phyloP scores from a whole-genome alignment of 768 basidiomycete species.

The Rhizopogon salebrosus region DNA sequence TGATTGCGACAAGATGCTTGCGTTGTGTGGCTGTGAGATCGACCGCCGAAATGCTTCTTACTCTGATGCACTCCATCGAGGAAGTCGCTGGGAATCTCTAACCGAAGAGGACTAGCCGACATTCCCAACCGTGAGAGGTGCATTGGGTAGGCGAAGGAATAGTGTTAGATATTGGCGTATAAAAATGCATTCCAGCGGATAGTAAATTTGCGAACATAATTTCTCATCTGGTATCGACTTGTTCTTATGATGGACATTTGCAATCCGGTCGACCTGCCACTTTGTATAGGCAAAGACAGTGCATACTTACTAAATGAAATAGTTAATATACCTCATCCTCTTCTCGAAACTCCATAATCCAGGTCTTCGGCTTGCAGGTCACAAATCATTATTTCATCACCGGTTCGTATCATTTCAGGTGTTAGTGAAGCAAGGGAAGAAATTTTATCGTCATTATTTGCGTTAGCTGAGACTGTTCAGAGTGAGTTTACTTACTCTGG shows the following conservation, averaged over 20 bases:
- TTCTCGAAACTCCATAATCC: not conserved
- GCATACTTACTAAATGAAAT: not conserved
- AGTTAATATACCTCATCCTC: not conserved
- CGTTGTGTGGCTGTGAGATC: not conserved
- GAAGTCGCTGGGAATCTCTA: not conserved
- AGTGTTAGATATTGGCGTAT: no score
- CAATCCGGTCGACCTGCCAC: not conserved
- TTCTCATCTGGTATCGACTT: not conserved
- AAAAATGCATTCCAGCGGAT: not conserved
- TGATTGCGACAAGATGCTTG: not conserved
- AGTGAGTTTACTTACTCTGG: no score
- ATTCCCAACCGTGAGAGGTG: no score
- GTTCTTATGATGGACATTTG: not conserved
- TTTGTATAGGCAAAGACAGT: not conserved
- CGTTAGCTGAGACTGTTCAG: no score
- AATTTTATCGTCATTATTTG: not conserved
- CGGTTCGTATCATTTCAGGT: not conserved
- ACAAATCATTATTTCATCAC: not conserved
- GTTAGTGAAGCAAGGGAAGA: not conserved
- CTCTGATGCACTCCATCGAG: not conserved
- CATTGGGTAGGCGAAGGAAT: no score
- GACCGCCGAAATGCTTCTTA: not conserved
- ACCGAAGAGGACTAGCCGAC: no score
- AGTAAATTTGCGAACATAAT: not conserved
- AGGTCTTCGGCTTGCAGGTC: not conserved